Evolutionary conservation across 1,284 basidiomycete genomes (phyloP).

Genomic region (Austroboletus niveus): DNA sequence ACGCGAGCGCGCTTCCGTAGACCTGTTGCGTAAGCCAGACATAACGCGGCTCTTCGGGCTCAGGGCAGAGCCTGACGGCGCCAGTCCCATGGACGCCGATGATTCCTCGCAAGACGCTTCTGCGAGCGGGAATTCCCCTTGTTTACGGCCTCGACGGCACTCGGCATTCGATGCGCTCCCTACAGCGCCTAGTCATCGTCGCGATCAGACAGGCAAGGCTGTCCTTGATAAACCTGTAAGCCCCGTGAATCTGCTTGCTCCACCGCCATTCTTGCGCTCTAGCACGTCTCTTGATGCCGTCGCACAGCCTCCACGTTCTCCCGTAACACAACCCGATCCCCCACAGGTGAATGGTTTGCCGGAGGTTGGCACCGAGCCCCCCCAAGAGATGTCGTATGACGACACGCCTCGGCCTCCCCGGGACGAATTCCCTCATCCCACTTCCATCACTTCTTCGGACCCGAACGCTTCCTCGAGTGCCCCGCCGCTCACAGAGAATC

Average conservation of each 20-base stretch:
- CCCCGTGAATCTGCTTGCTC: constrained; percentile 8
- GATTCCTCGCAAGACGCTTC: constrained; percentile 35
- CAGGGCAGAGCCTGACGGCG: constrained; percentile 25
- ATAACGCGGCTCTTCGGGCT: constrained; percentile 42
- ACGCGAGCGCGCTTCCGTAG: constrained; percentile 32
- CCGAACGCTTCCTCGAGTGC: background rate
- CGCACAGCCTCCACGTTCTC: constrained; percentile 5
- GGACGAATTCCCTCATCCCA: constrained; percentile 3
- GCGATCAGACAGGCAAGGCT: background rate
- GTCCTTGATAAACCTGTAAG: constrained; percentile 2
- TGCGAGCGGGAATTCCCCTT: constrained; percentile 24
- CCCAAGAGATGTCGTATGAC: constrained; percentile 8
- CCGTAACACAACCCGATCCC: constrained; percentile 1
- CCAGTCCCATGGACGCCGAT: constrained; percentile 30
- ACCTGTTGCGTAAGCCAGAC: constrained; percentile 41
- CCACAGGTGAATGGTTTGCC: constrained; percentile 2
- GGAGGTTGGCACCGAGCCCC: constrained; percentile 3
- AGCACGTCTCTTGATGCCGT: constrained; percentile 6
- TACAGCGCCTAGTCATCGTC: constrained; percentile 3
- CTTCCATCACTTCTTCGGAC: constrained; percentile 1
- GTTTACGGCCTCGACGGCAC: constrained; percentile 17
- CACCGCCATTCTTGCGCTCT: constrained; percentile 12
- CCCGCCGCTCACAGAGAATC: background rate
- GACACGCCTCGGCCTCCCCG: constrained; percentile 16
- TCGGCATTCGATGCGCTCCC: constrained; percentile 25